A percentile compares a stretch with the other conserved stretches of the same genome.
phyloP scores from a whole-genome alignment of 1,284 basidiomycete species.

The Boletus hoseneyae region DNA sequence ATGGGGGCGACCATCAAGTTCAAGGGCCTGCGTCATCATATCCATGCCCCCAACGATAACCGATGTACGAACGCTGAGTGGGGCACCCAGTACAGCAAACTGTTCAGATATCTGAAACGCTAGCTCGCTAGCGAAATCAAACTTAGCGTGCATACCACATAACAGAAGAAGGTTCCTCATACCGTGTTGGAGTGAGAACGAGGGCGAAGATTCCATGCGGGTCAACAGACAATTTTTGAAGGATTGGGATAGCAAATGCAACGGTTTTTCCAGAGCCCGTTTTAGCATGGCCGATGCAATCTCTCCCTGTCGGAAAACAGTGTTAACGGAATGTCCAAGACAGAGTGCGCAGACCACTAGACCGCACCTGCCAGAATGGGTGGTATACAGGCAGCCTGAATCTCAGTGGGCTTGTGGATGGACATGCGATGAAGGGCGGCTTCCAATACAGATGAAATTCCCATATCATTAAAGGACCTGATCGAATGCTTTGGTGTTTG shows the following conservation, averaged over 20 bases:
- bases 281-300: conserved; percentile 97
- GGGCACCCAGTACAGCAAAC: conserved; percentile 86
- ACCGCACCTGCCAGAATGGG: conserved; percentile 74
- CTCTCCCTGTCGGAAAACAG: conserved; percentile 51
- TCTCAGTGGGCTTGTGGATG: conserved; percentile 83
- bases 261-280: conserved; percentile 98
- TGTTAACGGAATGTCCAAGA: not conserved
- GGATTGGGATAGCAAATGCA: conserved; percentile 93
- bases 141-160: not conserved
- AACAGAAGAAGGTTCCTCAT: conserved; percentile 21
- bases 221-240: conserved; percentile 85
- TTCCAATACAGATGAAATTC: conserved; percentile 71
- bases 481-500: not conserved
- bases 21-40: conserved; percentile 92
- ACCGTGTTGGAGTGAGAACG: conserved; percentile 93
- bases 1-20: conserved; percentile 85
- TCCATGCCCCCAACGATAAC: conserved; percentile 99
- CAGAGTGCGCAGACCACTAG: not conserved
- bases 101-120: conserved; percentile 98
- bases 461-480: conserved; percentile 65
- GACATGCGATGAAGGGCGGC: conserved; percentile 78
- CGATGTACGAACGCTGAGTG: conserved; percentile 78
- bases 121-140: conserved; percentile 64
- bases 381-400: conserved; percentile 90
- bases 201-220: conserved; percentile 94